Evolutionary conservation across 495 filamentous ascomycete species (phyloP).

Genomic region (Parachaetomium inaequale): DNA sequence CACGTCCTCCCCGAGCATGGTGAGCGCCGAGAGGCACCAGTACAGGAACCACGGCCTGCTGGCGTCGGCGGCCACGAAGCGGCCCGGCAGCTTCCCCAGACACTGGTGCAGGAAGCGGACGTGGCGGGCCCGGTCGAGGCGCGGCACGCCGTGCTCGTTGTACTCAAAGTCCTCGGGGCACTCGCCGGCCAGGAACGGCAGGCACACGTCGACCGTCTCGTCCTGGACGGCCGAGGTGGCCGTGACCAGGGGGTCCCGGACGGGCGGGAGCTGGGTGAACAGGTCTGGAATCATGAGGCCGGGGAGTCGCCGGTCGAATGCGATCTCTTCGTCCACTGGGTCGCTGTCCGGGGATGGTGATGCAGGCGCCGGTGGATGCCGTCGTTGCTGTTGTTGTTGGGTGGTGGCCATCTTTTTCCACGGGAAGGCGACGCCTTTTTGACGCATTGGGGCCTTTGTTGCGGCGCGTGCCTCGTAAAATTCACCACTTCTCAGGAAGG

Average conservation of each 20-base stretch:
- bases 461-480: slow-evolving; percentile 7
- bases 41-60: slow-evolving; percentile 90
- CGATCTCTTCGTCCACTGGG: slow-evolving; percentile 25
- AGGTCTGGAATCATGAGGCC: slow-evolving; percentile 55
- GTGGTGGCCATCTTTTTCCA: slow-evolving; percentile 13
- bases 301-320: slow-evolving; percentile 1
- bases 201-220: slow-evolving; percentile 61
- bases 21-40: slow-evolving; percentile 75
- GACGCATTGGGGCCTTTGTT: slow-evolving; percentile 25
- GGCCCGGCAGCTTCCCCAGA: slow-evolving; percentile 60
- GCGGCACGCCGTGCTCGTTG: slow-evolving; percentile 70
- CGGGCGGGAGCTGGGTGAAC: slow-evolving; percentile 58
- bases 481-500: not conserved
- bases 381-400: not conserved
- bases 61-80: slow-evolving; percentile 70
- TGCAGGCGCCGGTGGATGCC: not conserved
- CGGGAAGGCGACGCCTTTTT: slow-evolving; percentile 19
- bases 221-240: slow-evolving; percentile 63
- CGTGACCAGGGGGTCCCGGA: slow-evolving; percentile 68
- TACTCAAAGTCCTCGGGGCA: slow-evolving; percentile 40
- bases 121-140: slow-evolving; percentile 66
- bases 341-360: slow-evolving; percentile 10
- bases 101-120: slow-evolving; percentile 67
- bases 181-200: slow-evolving; percentile 61
- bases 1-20: slow-evolving; percentile 72